These are phyloP conservation scores for Exophiala sp. DNA, from an alignment of 2,329 filamentous ascomycete genomes.

Conservation along the genomic window DNA sequence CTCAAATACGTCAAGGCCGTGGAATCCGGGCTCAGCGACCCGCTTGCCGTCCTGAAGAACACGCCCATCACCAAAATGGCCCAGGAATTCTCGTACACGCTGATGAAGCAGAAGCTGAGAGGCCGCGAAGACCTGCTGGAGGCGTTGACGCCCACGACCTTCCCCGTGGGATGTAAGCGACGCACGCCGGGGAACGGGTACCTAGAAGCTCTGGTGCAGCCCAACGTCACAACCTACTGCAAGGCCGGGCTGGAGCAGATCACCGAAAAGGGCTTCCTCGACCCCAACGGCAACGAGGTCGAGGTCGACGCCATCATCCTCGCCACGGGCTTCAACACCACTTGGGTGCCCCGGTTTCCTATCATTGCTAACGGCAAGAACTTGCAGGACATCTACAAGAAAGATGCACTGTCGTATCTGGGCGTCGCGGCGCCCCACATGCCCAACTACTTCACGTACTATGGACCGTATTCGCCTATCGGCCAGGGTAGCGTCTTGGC, in stretches of 20 bases:
- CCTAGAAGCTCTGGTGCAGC: constrained; percentile 31
- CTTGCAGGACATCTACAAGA: constrained; percentile 11
- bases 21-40: constrained; percentile 15
- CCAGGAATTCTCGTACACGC: constrained; percentile 6
- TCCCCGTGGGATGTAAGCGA: constrained; percentile 39
- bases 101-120: constrained; percentile 25
- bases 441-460: constrained; percentile 30
- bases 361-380: constrained; percentile 13
- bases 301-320: constrained; percentile 24
- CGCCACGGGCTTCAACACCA: constrained; percentile 23
- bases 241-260: constrained; percentile 36
- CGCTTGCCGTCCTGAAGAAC: no score
- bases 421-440: constrained; percentile 20
- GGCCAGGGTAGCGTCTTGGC: constrained; percentile 30
- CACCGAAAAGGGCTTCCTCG: constrained; percentile 32
- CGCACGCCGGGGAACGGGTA: constrained; percentile 29
- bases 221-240: constrained; percentile 43
- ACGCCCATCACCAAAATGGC: no score
- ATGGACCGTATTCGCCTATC: constrained; percentile 28
- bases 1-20: constrained; percentile 19
- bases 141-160: constrained; percentile 42
- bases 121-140: constrained; percentile 37
- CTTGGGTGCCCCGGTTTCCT: constrained; percentile 21
- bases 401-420: constrained; percentile 20
- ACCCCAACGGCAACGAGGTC: constrained; percentile 24